A percentile compares a stretch with the other conserved stretches of the same genome.
phyloP scores from a whole-genome alignment of 2,329 filamentous ascomycete species.

The Neonectria coccinea region DNA sequence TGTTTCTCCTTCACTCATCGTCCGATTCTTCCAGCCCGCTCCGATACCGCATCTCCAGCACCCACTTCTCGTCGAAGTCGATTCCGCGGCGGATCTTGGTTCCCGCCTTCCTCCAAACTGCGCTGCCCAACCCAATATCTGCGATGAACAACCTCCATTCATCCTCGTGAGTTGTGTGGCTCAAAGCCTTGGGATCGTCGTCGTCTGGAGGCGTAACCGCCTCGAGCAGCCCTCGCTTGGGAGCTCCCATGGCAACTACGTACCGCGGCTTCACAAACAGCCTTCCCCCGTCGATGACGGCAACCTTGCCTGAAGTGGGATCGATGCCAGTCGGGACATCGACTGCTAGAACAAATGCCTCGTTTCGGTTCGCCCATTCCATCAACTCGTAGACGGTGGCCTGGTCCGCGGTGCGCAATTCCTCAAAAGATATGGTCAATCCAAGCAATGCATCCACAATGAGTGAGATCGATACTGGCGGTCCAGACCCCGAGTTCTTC shows the following conservation, averaged over 20 bases:
- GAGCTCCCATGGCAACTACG: constrained; percentile 87
- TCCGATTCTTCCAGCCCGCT: constrained; percentile 49
- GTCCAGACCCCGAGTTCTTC: constrained; percentile 54
- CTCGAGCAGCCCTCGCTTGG: constrained; percentile 85
- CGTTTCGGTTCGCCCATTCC: constrained; percentile 91
- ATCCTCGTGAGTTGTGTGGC: constrained; percentile 58
- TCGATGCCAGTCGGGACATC: constrained; percentile 92
- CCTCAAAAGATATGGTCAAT: constrained; percentile 88
- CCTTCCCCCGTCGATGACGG: constrained; percentile 77
- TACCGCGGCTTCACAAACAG: constrained; percentile 85
- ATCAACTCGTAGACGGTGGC: constrained; percentile 89
- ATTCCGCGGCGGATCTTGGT: constrained; percentile 85
- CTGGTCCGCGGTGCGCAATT: constrained; percentile 84
- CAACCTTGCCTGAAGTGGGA: constrained; percentile 76
- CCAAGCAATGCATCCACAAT: constrained; percentile 92
- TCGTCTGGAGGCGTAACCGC: constrained; percentile 70
- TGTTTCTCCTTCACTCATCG: constrained; percentile 30
- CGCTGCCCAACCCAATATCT: constrained; percentile 86
- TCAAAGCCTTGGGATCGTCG: constrained; percentile 49
- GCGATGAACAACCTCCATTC: constrained; percentile 86
- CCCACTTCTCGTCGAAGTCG: constrained; percentile 90
- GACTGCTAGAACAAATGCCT: constrained; percentile 85
- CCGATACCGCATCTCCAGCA: constrained; percentile 74
- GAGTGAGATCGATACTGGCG: constrained; percentile 74
- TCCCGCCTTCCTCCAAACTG: constrained; percentile 87